Percentiles rank a stretch among this genome's conserved stretches.
Conservation (phyloP, 2,329 filamentous ascomycete genomes). For the Colletotrichum coccodes region DNA sequence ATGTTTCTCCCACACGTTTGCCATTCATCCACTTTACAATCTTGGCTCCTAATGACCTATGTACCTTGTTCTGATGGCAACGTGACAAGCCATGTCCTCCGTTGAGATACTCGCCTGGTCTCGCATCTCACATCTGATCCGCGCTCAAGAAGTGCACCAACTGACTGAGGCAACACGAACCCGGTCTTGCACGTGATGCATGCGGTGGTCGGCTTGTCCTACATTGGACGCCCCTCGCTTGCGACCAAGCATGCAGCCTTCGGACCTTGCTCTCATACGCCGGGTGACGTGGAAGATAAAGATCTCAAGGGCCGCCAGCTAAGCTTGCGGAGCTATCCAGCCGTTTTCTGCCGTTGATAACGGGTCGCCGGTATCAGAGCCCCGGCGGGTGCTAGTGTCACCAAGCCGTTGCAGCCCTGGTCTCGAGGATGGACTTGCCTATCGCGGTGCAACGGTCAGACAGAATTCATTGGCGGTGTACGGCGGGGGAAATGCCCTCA, state of each 20-base stretch:
- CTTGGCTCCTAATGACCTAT: too few species aligned
- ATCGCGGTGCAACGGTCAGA: slow-evolving; percentile 26
- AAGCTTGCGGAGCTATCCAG: neutral
- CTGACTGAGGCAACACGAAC: neutral
- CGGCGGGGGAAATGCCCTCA: slow-evolving; percentile 1
- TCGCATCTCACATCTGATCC: neutral
- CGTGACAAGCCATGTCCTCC: neutral
- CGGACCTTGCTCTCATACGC: neutral
- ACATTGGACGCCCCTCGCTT: neutral
- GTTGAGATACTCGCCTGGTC: neutral
- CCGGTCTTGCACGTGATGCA: neutral
- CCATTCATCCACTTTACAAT: neutral
- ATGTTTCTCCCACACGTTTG: neutral
- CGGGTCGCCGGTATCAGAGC: slow-evolving; percentile 5
- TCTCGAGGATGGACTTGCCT: slow-evolving; percentile 30
- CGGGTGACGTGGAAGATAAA: neutral
- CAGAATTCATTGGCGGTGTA: slow-evolving; percentile 24
- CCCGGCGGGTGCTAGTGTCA: slow-evolving; percentile 12
- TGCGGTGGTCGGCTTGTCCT: neutral
- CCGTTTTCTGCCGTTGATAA: slow-evolving; percentile 16
- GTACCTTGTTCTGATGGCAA: neutral
- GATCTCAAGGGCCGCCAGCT: neutral
- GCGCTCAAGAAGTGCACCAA: neutral
- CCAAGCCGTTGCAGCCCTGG: slow-evolving; percentile 17
- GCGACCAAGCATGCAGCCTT: neutral